phyloP scores from a whole-genome alignment of 2,329 filamentous ascomycete genomes.

The Aspergillus sclerotialis region DNA sequence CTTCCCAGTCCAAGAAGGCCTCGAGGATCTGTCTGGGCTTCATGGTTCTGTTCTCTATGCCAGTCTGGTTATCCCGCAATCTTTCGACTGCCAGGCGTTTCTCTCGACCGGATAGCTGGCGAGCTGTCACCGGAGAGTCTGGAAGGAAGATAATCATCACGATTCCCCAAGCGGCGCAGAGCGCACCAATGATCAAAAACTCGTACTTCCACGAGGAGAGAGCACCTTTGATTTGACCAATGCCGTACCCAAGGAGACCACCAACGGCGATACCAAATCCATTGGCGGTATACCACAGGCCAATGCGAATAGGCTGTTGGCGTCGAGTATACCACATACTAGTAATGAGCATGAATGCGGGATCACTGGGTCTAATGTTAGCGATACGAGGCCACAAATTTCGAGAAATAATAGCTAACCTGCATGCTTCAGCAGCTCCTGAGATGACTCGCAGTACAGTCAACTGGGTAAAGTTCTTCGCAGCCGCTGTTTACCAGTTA shows the following conservation, averaged over 20 bases:
- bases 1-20: conserved; percentile 3
- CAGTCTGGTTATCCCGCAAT: conserved; percentile 13
- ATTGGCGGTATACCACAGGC: conserved; percentile 28
- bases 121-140: conserved; percentile 27
- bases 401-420: not conserved
- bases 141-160: conserved; percentile 25
- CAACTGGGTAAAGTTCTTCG: conserved; percentile 45
- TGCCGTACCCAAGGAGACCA: conserved; percentile 24
- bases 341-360: conserved; percentile 50
- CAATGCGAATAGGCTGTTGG: conserved; percentile 19
- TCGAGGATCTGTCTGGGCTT: conserved; percentile 5
- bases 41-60: conserved; percentile 5
- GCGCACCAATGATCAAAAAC: conserved; percentile 21
- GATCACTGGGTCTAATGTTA: conserved; percentile 16
- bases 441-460: conserved; percentile 48
- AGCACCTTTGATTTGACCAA: conserved; percentile 13
- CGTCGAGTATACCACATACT: conserved; percentile 13
- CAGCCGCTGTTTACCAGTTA: conserved; percentile 37
- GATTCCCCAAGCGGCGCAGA: conserved; percentile 21
- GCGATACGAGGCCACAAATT: no score
- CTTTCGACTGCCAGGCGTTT: conserved; percentile 19
- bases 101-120: conserved; percentile 28
- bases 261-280: conserved; percentile 38
- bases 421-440: conserved; percentile 43
- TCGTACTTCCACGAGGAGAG: conserved; percentile 21